These are phyloP conservation scores for Crucibulum laeve DNA, from an alignment of 768 basidiomycete genomes.

Conservation along the genomic window DNA sequence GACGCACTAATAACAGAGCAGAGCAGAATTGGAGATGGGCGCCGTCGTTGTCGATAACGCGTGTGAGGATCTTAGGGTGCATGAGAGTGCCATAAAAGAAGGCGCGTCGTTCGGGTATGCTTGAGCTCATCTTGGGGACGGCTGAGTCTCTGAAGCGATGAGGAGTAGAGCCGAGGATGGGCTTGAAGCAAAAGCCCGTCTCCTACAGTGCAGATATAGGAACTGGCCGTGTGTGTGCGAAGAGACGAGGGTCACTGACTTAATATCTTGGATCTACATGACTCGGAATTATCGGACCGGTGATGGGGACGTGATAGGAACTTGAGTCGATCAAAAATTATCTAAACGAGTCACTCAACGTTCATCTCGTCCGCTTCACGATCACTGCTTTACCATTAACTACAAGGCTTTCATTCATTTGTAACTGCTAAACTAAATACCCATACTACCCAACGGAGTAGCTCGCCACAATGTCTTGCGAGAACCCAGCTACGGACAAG, in stretches of 20 bases:
- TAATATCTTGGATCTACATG: too few relatives aligned
- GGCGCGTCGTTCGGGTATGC: conserved; percentile 23
- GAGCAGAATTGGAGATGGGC: conserved; percentile 61
- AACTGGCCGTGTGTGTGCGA: background rate
- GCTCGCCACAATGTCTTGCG: conserved; percentile 43
- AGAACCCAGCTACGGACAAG: conserved; percentile 53
- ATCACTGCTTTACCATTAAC: too few relatives aligned
- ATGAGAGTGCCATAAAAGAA: conserved; percentile 93
- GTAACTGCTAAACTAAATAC: too few relatives aligned
- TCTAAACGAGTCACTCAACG: background rate
- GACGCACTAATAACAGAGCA: conserved; percentile 66
- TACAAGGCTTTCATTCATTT: too few relatives aligned
- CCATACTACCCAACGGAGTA: too few relatives aligned
- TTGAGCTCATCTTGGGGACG: background rate
- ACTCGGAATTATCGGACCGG: background rate
- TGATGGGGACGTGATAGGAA: background rate
- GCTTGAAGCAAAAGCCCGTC: too few relatives aligned
- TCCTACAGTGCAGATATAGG: too few relatives aligned
- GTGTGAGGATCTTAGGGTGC: conserved; percentile 76
- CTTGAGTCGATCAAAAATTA: background rate
- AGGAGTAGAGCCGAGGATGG: background rate
- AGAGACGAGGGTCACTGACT: too few relatives aligned
- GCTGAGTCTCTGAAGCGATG: background rate
- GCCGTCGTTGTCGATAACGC: conserved; percentile 72
- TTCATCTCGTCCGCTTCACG: background rate